Evolutionary conservation across 2,329 filamentous ascomycete genomes (phyloP).

Genomic region (Trichoderma arundinaceum): DNA sequence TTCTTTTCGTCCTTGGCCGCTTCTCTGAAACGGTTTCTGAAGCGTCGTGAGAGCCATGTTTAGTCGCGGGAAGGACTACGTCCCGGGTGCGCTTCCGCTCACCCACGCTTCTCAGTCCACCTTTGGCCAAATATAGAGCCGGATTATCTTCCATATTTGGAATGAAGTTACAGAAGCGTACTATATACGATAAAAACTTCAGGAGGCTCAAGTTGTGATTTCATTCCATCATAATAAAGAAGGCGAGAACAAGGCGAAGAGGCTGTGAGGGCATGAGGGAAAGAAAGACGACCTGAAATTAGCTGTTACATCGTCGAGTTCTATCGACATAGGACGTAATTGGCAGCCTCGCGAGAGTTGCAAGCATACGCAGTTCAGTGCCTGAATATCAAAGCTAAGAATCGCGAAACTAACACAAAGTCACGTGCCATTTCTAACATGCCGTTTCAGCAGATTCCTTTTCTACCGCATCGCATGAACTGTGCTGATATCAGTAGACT

Average conservation of each 20-base stretch:
- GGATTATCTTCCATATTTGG: background rate
- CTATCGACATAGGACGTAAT: too few relatives aligned
- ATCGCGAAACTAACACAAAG: conserved; percentile 46
- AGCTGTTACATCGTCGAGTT: background rate
- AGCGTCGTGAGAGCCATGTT: background rate
- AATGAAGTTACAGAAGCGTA: background rate
- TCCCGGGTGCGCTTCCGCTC: conserved; percentile 2
- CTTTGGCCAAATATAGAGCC: background rate
- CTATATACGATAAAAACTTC: background rate
- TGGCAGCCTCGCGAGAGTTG: too few relatives aligned
- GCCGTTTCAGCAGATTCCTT: background rate
- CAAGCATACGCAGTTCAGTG: background rate
- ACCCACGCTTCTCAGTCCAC: too few relatives aligned
- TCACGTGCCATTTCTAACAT: conserved; percentile 45
- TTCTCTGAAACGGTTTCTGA: background rate
- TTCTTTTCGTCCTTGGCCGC: background rate
- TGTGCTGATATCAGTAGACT: background rate
- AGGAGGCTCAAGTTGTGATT: background rate
- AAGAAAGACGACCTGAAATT: too few relatives aligned
- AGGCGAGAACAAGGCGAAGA: background rate
- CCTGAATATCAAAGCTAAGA: background rate
- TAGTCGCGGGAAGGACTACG: background rate
- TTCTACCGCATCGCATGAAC: background rate
- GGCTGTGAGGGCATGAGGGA: background rate
- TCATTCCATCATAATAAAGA: background rate